Evolutionary conservation across 768 basidiomycete genomes (phyloP).

Genomic region (Tephrocybe sp.): DNA sequence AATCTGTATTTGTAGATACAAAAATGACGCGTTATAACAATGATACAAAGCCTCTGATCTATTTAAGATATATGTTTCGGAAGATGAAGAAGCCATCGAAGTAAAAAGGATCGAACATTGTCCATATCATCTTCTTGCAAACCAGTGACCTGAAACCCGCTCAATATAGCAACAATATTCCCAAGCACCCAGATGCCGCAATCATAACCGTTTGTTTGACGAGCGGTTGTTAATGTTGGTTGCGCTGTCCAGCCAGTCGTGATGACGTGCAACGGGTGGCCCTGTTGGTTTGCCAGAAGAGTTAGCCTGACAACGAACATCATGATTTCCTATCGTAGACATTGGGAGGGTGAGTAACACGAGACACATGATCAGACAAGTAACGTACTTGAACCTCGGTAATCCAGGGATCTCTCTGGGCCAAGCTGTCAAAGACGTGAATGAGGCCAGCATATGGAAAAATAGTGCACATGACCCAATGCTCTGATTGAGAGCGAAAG

Average conservation of each 20-base stretch:
- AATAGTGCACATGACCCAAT: conserved; percentile 34
- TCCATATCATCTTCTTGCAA: background rate
- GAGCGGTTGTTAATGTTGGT: background rate
- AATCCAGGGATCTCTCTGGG: conserved; percentile 3
- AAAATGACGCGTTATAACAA: too few species aligned
- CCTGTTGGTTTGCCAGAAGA: background rate
- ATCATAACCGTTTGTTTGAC: background rate
- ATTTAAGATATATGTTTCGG: background rate
- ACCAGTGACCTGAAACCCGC: background rate
- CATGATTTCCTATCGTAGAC: conserved; percentile 5
- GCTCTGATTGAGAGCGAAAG: conserved; percentile 21
- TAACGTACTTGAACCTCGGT: background rate
- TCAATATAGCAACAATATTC: background rate
- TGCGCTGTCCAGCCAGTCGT: background rate
- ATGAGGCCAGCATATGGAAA: conserved; percentile 15
- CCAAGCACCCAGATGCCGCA: background rate
- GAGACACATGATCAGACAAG: background rate
- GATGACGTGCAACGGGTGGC: background rate
- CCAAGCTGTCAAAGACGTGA: conserved; percentile 32
- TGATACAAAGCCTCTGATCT: too few species aligned
- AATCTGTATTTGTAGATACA: too few species aligned
- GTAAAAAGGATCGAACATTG: background rate
- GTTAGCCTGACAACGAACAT: background rate
- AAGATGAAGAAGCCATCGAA: background rate
- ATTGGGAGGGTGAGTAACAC: background rate